phyloP scores from a whole-genome alignment of 2,329 filamentous ascomycete genomes.

The Calycina herbarum region DNA sequence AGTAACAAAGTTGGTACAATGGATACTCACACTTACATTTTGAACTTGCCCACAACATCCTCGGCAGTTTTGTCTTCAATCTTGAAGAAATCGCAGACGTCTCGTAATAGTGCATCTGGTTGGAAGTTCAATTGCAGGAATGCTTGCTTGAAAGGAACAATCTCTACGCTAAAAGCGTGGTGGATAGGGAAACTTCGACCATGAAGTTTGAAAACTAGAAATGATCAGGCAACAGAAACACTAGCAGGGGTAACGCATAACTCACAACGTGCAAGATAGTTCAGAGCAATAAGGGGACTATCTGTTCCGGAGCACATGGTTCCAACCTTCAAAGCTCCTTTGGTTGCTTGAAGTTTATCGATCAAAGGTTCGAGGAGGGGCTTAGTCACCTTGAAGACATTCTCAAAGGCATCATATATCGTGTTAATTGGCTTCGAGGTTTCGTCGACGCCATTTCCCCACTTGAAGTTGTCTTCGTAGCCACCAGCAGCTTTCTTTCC shows the following conservation, averaged over 20 bases:
- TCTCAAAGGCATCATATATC: neutral
- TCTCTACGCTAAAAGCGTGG: constrained; percentile 64
- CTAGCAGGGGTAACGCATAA: constrained; percentile 1
- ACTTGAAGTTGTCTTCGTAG: neutral
- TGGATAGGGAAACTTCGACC: constrained; percentile 36
- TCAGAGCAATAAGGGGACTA: constrained; percentile 66
- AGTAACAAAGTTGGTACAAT: constrained; percentile 4
- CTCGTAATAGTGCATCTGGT: constrained; percentile 54
- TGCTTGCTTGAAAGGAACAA: constrained; percentile 62
- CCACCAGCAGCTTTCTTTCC: no score
- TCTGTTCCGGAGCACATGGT: constrained; percentile 82
- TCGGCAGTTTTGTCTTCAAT: constrained; percentile 38
- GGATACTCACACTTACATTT: constrained; percentile 48
- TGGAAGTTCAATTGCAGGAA: constrained; percentile 63
- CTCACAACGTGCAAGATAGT: constrained; percentile 53
- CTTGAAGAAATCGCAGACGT: constrained; percentile 54
- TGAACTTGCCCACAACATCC: constrained; percentile 8
- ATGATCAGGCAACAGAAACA: neutral
- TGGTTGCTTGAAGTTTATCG: neutral
- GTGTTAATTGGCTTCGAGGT: constrained; percentile 3
- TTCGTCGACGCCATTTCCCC: constrained; percentile 16
- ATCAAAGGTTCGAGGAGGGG: neutral
- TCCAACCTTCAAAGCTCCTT: constrained; percentile 50
- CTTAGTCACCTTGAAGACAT: no score
- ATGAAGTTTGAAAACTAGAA: neutral